Evolutionary conservation across 768 basidiomycete species (phyloP).

Genomic region (Stropharia rugosoannulata): DNA sequence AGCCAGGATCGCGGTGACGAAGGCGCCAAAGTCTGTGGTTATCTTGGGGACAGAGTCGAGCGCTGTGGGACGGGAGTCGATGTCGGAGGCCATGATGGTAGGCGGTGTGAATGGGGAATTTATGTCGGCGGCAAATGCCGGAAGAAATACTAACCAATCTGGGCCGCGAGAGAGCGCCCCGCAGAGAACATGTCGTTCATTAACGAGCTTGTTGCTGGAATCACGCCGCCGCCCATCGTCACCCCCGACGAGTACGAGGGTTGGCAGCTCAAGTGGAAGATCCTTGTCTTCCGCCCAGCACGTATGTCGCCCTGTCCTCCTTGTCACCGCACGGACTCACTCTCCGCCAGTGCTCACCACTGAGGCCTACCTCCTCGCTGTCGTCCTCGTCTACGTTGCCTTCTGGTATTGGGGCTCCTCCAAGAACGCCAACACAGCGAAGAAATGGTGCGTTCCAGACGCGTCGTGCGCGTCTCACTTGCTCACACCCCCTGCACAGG

Average conservation of each 20-base stretch:
- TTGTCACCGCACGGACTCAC: neutral
- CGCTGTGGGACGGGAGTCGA: slow-evolving; percentile 11
- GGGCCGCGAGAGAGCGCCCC: neutral
- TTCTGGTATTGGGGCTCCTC: slow-evolving; percentile 61
- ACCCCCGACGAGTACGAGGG: slow-evolving; percentile 68
- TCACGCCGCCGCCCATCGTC: slow-evolving; percentile 60
- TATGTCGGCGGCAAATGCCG: neutral
- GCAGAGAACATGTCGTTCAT: slow-evolving; percentile 20
- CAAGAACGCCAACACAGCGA: slow-evolving; percentile 58
- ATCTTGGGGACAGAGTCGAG: slow-evolving; percentile 12
- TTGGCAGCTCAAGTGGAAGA: slow-evolving; percentile 68
- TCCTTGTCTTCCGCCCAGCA: slow-evolving; percentile 80
- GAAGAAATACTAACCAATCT: neutral
- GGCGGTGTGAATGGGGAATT: neutral
- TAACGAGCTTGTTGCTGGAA: slow-evolving; percentile 30
- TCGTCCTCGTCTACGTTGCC: slow-evolving; percentile 53
- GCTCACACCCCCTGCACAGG: slow-evolving; percentile 38
- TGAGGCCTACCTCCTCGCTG: slow-evolving; percentile 59
- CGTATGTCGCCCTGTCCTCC: slow-evolving; percentile 37
- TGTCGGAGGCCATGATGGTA: slow-evolving; percentile 14
- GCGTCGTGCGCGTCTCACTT: slow-evolving; percentile 9
- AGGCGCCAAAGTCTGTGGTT: slow-evolving; percentile 58
- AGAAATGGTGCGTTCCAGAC: slow-evolving; percentile 55
- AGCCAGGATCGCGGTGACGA: slow-evolving; percentile 56
- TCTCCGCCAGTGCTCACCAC: slow-evolving; percentile 53